Evolutionary conservation across 2,329 filamentous ascomycete genomes (phyloP), one percentile per base, ranked within the genome.

Genomic region (Cytospora piceae): DNA sequence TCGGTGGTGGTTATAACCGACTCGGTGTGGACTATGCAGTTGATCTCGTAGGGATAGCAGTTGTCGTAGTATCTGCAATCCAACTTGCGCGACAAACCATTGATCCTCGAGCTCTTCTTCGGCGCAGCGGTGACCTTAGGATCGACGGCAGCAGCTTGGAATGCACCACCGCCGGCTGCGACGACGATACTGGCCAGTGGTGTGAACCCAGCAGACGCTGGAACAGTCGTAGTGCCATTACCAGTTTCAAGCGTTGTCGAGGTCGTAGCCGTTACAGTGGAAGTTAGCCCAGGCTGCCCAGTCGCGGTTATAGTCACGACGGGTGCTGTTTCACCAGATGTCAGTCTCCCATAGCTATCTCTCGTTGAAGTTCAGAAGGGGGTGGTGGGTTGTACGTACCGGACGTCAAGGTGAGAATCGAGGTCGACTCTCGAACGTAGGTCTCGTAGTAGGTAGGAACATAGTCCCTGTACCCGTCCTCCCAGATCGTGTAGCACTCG

Each of bases 401-500:
- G 46, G 22, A 24, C 9, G 46, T 49, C n/a, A 14, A 9, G 22
- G 11, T 12, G 9, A 49, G 22, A 12, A n/a, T 49, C n/a, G 46
- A 49, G 46, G 46, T 49, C 8, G 9, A 20, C 46, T 20, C 11
- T n/a, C 20, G 46, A 49, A 49, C n/a, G 15, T n/a, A 20, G 9
- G n/a, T 49, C 46, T 49, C 46, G 46, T 49, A 49, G 46, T 49
- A 49, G 14, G 46, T 49, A 22, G 46, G 46, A 20, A 49, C 46
- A 24, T 49, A 12, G 46, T 22, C n/a, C 20, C 46, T 24, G 46
- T 49, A 49, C 11, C 46, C 46, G 11, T 49, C 46, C n/a, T 22
- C 46, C 46, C 46, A 49, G 46, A 49, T 49, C 4, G 46, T 49
- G 46, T 49, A 49, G 46, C 46, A 49, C 5, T 49, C 46, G 1